phyloP scores from a whole-genome alignment of 805 yeast genomes.

The Hanseniaspora taiwanica region DNA sequence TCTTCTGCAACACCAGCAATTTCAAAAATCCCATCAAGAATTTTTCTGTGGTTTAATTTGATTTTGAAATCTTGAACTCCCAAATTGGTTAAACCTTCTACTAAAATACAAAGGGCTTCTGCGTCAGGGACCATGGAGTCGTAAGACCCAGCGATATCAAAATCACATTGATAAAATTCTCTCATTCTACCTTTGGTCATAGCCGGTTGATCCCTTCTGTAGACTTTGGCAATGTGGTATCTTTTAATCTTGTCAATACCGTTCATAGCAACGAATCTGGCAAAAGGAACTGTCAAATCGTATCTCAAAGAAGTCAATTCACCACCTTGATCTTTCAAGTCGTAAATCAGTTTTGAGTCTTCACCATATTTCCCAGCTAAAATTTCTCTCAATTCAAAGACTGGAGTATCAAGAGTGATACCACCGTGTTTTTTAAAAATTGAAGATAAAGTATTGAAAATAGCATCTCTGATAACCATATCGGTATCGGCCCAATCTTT shows the following conservation, averaged over 20 bases:
- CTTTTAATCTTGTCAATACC: constrained; percentile 81
- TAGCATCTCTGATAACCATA: constrained; percentile 86
- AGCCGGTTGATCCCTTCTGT: constrained; percentile 98
- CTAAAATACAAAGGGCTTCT: constrained; percentile 67
- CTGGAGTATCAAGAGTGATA: constrained; percentile 97
- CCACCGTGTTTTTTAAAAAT: constrained; percentile 95
- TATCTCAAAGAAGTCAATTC: constrained; percentile 90
- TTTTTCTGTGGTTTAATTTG: constrained; percentile 89
- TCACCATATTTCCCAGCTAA: constrained; percentile 97
- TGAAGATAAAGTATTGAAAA: constrained; percentile 57
- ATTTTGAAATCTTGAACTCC: constrained; percentile 85
- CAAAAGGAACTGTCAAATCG: constrained; percentile 97
- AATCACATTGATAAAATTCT: constrained; percentile 98
- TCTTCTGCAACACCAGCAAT: constrained; percentile 90
- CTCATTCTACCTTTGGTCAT: constrained; percentile 99
- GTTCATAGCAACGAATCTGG: constrained; percentile 93
- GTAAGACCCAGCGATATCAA: constrained; percentile 88
- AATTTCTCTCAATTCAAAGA: constrained; percentile 89
- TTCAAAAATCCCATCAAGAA: constrained; percentile 89
- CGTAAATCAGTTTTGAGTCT: constrained; percentile 91
- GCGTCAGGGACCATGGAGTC: constrained; percentile 96
- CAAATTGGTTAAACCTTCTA: constrained; percentile 71
- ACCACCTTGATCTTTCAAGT: constrained; percentile 97
- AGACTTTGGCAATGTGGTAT: constrained; percentile 95
- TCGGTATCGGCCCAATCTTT: constrained; percentile 98